phyloP scores from a whole-genome alignment of 768 basidiomycete species.

The Leccinum aurantiacum region DNA sequence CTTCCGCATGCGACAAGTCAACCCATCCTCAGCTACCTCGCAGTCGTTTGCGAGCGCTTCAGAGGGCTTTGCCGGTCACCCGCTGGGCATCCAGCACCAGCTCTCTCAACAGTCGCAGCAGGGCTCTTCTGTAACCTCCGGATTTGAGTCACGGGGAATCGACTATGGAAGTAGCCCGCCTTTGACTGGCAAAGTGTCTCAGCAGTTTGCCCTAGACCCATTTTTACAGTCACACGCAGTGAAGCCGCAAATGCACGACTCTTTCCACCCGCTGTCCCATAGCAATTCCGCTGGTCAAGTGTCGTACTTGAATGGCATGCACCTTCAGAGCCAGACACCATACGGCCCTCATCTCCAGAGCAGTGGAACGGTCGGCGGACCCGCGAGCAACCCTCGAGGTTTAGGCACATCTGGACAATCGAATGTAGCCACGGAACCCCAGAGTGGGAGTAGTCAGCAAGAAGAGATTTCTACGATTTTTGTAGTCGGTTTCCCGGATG shows the following conservation, averaged over 20 bases:
- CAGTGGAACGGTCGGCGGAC: slow-evolving; percentile 33
- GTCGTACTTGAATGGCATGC: slow-evolving; percentile 42
- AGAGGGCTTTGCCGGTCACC: slow-evolving; percentile 27
- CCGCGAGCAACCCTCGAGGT: slow-evolving; percentile 24
- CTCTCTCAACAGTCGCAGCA: slow-evolving; percentile 38
- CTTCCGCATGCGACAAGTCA: slow-evolving; percentile 39
- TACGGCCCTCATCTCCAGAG: slow-evolving; percentile 68
- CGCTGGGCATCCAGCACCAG: slow-evolving; percentile 33
- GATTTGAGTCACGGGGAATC: slow-evolving; percentile 30
- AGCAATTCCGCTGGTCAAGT: slow-evolving; percentile 33
- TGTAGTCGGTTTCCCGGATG: slow-evolving; percentile 98
- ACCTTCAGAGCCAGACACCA: slow-evolving; percentile 70
- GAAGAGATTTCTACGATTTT: slow-evolving; percentile 98
- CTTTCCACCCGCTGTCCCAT: slow-evolving; percentile 35
- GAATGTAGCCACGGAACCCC: slow-evolving; percentile 24
- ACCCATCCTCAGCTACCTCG: slow-evolving; percentile 27
- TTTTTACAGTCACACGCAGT: slow-evolving; percentile 32
- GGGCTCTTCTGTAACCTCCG: slow-evolving; percentile 22
- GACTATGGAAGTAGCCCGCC: slow-evolving; percentile 35
- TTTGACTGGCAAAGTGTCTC: slow-evolving; percentile 26
- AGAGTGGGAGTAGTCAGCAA: slow-evolving; percentile 36
- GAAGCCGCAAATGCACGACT: slow-evolving; percentile 34
- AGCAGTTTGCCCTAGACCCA: slow-evolving; percentile 35
- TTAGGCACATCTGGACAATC: slow-evolving; percentile 31
- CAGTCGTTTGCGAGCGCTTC: slow-evolving; percentile 27